Evolutionary conservation across 345 rosid genomes (phyloP).

Genomic region (Corchorus capsularis): DNA sequence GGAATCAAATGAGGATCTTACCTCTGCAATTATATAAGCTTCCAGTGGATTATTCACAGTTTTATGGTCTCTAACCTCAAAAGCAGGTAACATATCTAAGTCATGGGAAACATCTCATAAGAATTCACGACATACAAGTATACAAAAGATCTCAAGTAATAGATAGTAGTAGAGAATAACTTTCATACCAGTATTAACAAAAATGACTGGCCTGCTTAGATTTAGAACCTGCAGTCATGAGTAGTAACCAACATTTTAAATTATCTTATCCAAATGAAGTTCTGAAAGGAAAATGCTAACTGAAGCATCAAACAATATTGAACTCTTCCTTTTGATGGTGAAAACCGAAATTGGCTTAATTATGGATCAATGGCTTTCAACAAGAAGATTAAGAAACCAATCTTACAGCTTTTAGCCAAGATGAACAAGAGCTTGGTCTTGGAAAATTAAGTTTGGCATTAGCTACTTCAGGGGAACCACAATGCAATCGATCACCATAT

Average conservation of each 20-base stretch:
- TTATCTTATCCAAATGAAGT: too few species aligned
- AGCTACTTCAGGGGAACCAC: slow-evolving; percentile 89
- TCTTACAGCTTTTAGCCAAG: slow-evolving; percentile 76
- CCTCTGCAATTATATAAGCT: slow-evolving; percentile 83
- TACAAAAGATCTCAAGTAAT: slow-evolving; percentile 7
- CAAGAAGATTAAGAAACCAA: slow-evolving; percentile 20
- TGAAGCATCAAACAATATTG: slow-evolving; percentile 3
- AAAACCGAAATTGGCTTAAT: background rate
- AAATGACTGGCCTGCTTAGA: slow-evolving; percentile 67
- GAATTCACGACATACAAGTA: slow-evolving; percentile 17
- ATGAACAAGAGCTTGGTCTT: slow-evolving; percentile 40
- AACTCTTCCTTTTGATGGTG: background rate
- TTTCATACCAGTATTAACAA: slow-evolving; percentile 76
- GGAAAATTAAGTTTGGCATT: slow-evolving; percentile 62
- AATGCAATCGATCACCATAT: slow-evolving; percentile 81
- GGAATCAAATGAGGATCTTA: slow-evolving; percentile 23
- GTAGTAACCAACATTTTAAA: slow-evolving; percentile 17
- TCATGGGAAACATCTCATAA: slow-evolving; percentile 22
- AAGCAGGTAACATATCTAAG: slow-evolving; percentile 75
- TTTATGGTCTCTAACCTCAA: slow-evolving; percentile 69
- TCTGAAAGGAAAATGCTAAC: background rate
- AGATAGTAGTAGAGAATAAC: slow-evolving; percentile 9
- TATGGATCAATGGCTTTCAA: background rate
- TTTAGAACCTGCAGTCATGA: slow-evolving; percentile 62
- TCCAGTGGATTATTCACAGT: slow-evolving; percentile 81